These are phyloP conservation scores for Curvularia hawaiiensis DNA, from an alignment of 2,329 filamentous ascomycete species.

Conservation along the genomic window DNA sequence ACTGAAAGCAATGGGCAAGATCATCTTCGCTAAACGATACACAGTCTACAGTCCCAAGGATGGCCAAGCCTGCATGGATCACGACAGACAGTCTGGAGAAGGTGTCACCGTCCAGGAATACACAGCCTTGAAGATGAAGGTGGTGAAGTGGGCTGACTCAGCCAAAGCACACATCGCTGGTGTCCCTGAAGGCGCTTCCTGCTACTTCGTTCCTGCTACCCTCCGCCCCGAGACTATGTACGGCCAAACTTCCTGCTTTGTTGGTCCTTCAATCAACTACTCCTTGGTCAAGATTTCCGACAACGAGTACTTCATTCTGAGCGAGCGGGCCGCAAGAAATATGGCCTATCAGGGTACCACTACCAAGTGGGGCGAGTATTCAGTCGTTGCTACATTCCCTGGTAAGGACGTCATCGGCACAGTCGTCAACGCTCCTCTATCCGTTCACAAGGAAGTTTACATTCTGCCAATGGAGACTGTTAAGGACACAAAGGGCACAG, in stretches of 20 bases:
- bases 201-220: constrained; percentile 91
- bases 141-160: constrained; percentile 84
- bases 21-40: constrained; percentile 91
- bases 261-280: constrained; percentile 87
- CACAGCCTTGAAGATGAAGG: constrained; percentile 87
- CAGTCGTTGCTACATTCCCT: constrained; percentile 74
- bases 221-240: constrained; percentile 98
- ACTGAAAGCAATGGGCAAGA: constrained; percentile 86
- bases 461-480: constrained; percentile 96
- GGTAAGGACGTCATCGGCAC: constrained; percentile 86
- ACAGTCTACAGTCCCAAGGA: constrained; percentile 90
- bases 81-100: constrained; percentile 81
- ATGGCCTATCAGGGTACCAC: constrained; percentile 95
- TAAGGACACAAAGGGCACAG: constrained; percentile 90
- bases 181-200: constrained; percentile 75
- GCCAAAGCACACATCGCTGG: constrained; percentile 75
- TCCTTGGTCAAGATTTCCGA: constrained; percentile 77
- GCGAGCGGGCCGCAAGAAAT: constrained; percentile 83
- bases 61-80: constrained; percentile 85
- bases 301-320: constrained; percentile 80
- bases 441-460: constrained; percentile 76
- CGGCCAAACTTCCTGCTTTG: constrained; percentile 94
- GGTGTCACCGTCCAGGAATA: constrained; percentile 89
- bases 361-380: constrained; percentile 73
- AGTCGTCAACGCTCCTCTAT: constrained; percentile 87